phyloP scores from a whole-genome alignment of 345 rosid species.

The Turritis glabra region DNA sequence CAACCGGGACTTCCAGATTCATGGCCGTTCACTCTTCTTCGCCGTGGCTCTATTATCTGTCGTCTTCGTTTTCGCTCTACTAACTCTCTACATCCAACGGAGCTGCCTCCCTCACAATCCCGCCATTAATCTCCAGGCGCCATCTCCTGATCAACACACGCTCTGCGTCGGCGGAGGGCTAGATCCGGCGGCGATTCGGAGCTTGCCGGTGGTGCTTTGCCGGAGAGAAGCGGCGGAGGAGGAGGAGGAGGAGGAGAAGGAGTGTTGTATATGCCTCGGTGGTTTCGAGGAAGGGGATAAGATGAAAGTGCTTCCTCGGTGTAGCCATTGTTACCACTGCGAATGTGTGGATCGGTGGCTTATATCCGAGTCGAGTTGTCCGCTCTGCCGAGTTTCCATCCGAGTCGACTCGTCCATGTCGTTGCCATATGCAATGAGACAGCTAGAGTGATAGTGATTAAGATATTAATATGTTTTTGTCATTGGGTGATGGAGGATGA shows the following conservation, averaged over 20 bases:
- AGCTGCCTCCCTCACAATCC: conserved; percentile 10
- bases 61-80: conserved; percentile 26
- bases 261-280: conserved; percentile 75
- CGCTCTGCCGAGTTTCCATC: conserved; percentile 59
- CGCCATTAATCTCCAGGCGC: background rate
- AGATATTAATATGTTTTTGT: conserved; percentile 21
- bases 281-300: conserved; percentile 68
- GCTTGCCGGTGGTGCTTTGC: conserved; percentile 31
- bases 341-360: conserved; percentile 80
- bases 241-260: conserved; percentile 28
- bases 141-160: conserved; percentile 3
- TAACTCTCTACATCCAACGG: conserved; percentile 39
- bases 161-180: conserved; percentile 19
- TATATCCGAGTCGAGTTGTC: conserved; percentile 60
- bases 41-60: conserved; percentile 25
- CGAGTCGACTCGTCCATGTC: conserved; percentile 34
- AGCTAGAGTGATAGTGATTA: conserved; percentile 27
- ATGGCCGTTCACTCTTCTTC: conserved; percentile 28
- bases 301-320: conserved; percentile 63
- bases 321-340: conserved; percentile 63
- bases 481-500: background rate
- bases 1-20: conserved; percentile 27
- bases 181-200: conserved; percentile 14
- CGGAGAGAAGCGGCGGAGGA: conserved; percentile 23
- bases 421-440: background rate